Base-by-base conservation (phyloP, 306 rosid genomes). In the Phaseolus lunatus region DNA sequence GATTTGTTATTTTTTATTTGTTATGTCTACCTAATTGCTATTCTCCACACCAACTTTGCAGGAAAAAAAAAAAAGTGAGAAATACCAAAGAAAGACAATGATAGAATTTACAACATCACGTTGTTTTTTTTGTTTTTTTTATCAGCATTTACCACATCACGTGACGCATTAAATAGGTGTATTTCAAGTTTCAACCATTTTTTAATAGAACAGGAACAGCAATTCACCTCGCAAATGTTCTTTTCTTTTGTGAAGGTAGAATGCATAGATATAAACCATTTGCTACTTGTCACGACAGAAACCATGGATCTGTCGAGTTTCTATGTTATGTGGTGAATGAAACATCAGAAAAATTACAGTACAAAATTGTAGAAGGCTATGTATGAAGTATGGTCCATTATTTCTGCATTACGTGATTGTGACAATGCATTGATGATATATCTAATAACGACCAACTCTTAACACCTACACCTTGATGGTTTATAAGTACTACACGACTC, bases 401-500 rank as follows among this genome's bases (percentile, higher is more conserved):
- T 64, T 44, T 43, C 3, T 44, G 22, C 4, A 4, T 16, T 9
- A 24, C 20, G 29, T 70, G 53, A 56, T 20, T 37, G 22, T 54
- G 67, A 29, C 61, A 29, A 10, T 18, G 29, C 45, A 70, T 70
- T 45, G 35, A 19, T 35, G 24, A 57, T 23, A 66, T 9, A 57
- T 23, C 43, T 23, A 53, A 20, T 72, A 72, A 50, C 72, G 53
- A 22, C 41, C 6, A 59, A 15, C 78, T 15, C 29, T 59, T 47
- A 74, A 59, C 70, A 43, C 44, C 27, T 24, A 24, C 27, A 24
- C 70, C 35, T 47, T 19, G 31, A 19, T 11, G 31, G 22, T 11
- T 74, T 74, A 5, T 0, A 44, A 59, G 59, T 44, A 43, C 14
- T 62, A 9, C 70, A 18, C 5, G 45, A 58, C 1, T 73, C 11